Evolutionary conservation across 202 grass and related monocot genomes (phyloP), one percentile per base, ranked within the genome.

Genomic region (Zizania palustris): DNA sequence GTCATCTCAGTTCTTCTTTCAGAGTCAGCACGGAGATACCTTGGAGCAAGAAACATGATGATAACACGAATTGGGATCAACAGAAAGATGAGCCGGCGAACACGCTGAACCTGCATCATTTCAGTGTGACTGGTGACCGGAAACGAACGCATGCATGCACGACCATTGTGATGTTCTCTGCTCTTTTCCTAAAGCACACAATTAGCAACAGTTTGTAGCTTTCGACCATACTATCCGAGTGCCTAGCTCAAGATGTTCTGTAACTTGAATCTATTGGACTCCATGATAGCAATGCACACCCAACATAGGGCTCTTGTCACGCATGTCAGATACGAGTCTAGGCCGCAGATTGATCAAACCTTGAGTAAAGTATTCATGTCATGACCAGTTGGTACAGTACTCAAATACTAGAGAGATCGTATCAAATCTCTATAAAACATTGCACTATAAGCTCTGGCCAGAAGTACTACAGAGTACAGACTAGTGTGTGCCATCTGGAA

Each of bases 61-160:
- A 41, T 41, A 34, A 69, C 56, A 41, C 13, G 41, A 67, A 33
- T 11, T 48, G 40, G 19, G 43, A 78, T 65, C 48, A 63, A 77
- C 22, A 40, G 45, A 62, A 62, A 60, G 22, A 71, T 41, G 77
- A 6, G 65, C 22, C 38, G 40, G 34, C 43, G 22, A 60, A 80
- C 67, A 56, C 55, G 69, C 16, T 12, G 7, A 11, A 18, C 38
- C 43, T 15, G 65, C 72, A 60, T 59, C 63, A 77, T 63, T 71
- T 65, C 28, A 67, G 60, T 59, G 72, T 78, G 85, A 83, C 63
- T 66, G 18, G 61, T 66, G 79, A 86, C 48, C 2, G 64, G 72
- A 86, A 86, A 81, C 56, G 3, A 75, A 81, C 46, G 9, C n/a
- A n/a, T n/a, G n/a, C n/a, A n/a, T n/a, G n/a, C 18, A 34, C 44